Evolutionary conservation across 2,329 filamentous ascomycete species (phyloP), one percentile per base, ranked within the genome.

Genomic region (Teratosphaeria viscida): DNA sequence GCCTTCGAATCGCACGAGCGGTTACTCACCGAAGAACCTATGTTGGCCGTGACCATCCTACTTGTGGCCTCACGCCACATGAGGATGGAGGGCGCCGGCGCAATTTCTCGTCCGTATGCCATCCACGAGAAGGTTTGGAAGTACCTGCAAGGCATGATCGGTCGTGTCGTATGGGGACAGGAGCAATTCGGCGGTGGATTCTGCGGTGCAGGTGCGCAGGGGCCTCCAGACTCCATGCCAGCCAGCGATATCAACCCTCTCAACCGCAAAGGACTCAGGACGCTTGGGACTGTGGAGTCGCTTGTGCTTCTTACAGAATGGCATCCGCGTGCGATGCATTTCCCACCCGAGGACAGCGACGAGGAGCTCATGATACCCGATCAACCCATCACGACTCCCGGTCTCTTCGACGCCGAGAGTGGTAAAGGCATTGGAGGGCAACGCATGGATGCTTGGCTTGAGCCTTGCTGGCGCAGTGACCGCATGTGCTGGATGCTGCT

Each of bases 401-500:
- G 87, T 19, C 83, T 87, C 4, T 79, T 79, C 47, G 83, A 83
- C 56, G 76, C 77, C 27, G 76, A 80, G 12, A 67, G 71, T 56
- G 68, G 71, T 49, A 82, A 81, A 34, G 83, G 84, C n/a, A 82
- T 90, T 23, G 89, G 90, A 53, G 90, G 90, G 10, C 87, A 89
- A 72, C 81, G 91, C 32, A 94, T 96, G 64, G 91, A 96, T 70
- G 92, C 90, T 72, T 97, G 94, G 90, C 83, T 97, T 3, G 94
- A 99, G 73, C 94, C 94, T 2, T 92, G 90, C 8, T 96, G 92
- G 90, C 83, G 92, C 67, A 79, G 77, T 61, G 92, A 96, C 69
- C 88, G 91, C 58, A 95, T 96, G 89, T 95, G 90, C 71, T 96
- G 92, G 92, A 96, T 96, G 90, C 79, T 97, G 14, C 81, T 97